Percentiles rank a stretch among this genome's conserved stretches.
phyloP scores from a whole-genome alignment of 2,329 filamentous ascomycete genomes.

The Neophaeococcomyces aloes region DNA sequence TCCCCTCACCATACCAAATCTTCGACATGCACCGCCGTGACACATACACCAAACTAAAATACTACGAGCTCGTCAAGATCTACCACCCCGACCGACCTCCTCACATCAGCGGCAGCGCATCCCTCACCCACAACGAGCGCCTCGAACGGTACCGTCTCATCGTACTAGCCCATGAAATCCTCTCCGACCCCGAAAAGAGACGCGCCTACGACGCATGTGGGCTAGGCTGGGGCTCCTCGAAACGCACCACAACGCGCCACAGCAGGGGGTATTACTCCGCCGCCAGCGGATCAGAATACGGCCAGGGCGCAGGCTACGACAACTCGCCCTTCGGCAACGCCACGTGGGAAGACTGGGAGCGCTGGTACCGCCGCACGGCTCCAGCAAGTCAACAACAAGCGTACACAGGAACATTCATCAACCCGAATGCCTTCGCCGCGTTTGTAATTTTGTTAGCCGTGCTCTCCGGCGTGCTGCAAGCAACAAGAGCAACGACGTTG shows the following conservation, averaged over 20 bases:
- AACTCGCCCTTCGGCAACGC: conserved; percentile 58
- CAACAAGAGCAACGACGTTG: conserved; percentile 54
- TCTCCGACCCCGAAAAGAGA: conserved; percentile 70
- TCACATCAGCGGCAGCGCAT: conserved; percentile 28
- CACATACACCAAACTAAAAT: conserved; percentile 71
- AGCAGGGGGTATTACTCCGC: conserved; percentile 20
- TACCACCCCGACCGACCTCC: conserved; percentile 72
- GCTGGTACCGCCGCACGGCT: conserved; percentile 54
- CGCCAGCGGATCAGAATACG: conserved; percentile 23
- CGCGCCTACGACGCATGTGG: conserved; percentile 73
- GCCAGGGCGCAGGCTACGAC: conserved; percentile 29
- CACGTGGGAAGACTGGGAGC: conserved; percentile 97
- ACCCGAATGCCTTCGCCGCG: conserved; percentile 66
- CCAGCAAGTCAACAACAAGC: conserved; percentile 28
- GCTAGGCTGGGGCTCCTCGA: conserved; percentile 58
- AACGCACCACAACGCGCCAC: conserved; percentile 18
- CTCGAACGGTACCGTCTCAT: conserved; percentile 86
- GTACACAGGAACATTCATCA: conserved; percentile 53
- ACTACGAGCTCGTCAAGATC: conserved; percentile 85
- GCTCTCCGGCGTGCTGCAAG: conserved; percentile 62
- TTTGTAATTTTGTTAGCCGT: conserved; percentile 61
- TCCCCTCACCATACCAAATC: conserved; percentile 74
- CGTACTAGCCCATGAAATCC: conserved; percentile 75
- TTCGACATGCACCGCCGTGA: conserved; percentile 48
- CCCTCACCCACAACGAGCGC: conserved; percentile 50